Conservation (phyloP, 768 basidiomycete genomes). For the Mycena vulgaris region DNA sequence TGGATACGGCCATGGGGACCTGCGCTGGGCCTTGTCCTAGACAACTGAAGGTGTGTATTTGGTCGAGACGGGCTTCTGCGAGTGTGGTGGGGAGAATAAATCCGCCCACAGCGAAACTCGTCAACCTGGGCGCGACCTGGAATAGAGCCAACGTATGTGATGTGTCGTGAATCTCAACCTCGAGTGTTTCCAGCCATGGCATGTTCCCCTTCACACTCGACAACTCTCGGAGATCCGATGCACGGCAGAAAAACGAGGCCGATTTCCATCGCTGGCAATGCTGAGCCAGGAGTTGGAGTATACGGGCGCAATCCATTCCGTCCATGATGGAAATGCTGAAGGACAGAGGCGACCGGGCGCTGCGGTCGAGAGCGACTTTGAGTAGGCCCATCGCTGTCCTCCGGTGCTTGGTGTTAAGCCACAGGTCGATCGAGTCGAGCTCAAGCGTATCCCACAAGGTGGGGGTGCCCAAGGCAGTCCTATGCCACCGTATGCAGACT, state of each 20-base stretch:
- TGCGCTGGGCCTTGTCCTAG: neutral
- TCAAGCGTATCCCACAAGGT: slow-evolving; percentile 13
- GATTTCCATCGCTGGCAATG: slow-evolving; percentile 10
- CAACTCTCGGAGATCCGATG: neutral
- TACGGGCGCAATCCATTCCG: neutral
- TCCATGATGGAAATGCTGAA: neutral
- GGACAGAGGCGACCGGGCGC: neutral
- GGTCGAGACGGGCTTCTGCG: neutral
- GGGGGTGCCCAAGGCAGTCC: neutral
- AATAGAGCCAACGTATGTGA: neutral
- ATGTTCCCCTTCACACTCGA: neutral
- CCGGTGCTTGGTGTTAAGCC: neutral
- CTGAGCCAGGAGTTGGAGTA: neutral
- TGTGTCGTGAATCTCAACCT: neutral
- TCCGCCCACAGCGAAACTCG: neutral
- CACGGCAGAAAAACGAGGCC: neutral
- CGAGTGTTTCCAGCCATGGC: slow-evolving; percentile 1
- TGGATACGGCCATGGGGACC: neutral
- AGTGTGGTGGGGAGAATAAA: neutral
- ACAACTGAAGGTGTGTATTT: neutral
- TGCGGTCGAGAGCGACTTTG: neutral
- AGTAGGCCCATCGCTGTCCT: neutral
- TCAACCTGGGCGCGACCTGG: neutral
- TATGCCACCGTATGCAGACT: slow-evolving; percentile 9
- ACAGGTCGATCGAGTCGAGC: neutral